Evolutionary conservation across 495 filamentous ascomycete species (phyloP), one percentile per base, ranked within the genome.

Genomic region (Haplographium delicatum): DNA sequence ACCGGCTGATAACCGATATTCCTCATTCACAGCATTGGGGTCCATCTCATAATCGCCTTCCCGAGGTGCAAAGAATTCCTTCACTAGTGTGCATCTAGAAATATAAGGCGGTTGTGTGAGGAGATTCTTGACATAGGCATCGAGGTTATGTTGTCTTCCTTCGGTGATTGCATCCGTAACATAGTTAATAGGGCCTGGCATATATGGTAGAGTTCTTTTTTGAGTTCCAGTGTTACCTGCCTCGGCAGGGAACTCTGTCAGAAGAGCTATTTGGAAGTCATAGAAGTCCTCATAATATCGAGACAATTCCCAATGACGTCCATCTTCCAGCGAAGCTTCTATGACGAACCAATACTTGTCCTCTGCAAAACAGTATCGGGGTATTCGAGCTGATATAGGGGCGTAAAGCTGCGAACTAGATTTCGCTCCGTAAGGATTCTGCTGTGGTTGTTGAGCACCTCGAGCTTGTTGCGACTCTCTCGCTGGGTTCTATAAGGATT

Each of bases 331-430:
- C 57, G 82, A 74, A 22, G 86, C 88, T 62, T 97, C 91, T 48
- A 98, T 89, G 44, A 95, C 86, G 64, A 96, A 98, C 89, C 93
- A 97, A 64, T 97, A 98, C 58, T 95, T 95, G 63, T 95, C 91
- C 62, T 96, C 90, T 42, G 91, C 91, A 62, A 94, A 97, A 63
- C 87, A 95, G 68, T 96, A 98, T 34, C 89, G 78, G 16, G 94
- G 91, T 51, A 98, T 94, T 18, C 80, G 84, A 1, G 91, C 93
- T 25, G 83, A 81, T 35, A 93, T 72, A 9, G 69, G 74, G 11
- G 70, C 74, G 59, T 65, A 73, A 5, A 76, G 58, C 55, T 73
- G 68, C 20, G 70, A 70, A 9, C 52, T 65, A 0, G 71, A 67
- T 51, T 68, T 68, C n/a, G 62, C 47, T 1, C 60, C 66, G 22